Evolutionary conservation across 805 yeast genomes (phyloP), one percentile per base, ranked within the genome.

Genomic region (Metschnikowia sp.): DNA sequence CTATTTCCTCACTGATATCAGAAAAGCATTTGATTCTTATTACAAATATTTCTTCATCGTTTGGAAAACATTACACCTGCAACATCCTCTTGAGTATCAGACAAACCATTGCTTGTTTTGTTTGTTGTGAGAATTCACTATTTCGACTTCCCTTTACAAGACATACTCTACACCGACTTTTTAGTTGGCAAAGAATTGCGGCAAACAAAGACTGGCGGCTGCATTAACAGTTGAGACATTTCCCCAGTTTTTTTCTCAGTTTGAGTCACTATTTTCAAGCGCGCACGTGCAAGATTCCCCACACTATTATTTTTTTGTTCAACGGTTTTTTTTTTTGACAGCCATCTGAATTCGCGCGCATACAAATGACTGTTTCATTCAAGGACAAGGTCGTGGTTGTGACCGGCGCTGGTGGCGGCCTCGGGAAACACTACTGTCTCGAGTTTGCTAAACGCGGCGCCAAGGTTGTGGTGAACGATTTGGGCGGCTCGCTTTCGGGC

Each of bases 331-430:
- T 2, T 38, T 43, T 43, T 36, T 26, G 42, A 26, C 34, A 15
- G 38, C 18, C 22, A 34, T 2, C 19, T 8, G 11, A 2, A 8
- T 11, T 10, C 9, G 18, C 31, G 13, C 18, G 31, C 39, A 15
- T 12, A 22, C 30, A 22, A 39, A 56, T 56, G 59, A 41, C 59
- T 4, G 37, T 56, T 15, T 65, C 73, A 33, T 88, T 84, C 61
- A 85, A 88, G 60, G 89, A 83, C 58, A 84, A 86, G 65, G 97
- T 92, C 38, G 97, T 92, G 32, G 82, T 92, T 48, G 83, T 92
- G 64, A 92, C 97, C 42, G 99, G 99, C 32, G 94, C 97, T 40
- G 99, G 99, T 54, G 98, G 97, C 57, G 99, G 98, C 15, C 78
- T 92, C 39, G 99, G 99, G 22, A 86, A 78, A 59, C 82, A 82